A percentile compares a stretch with the other conserved stretches of the same genome.
phyloP scores from a whole-genome alignment of 306 rosid genomes.

The Cajanus cajan region DNA sequence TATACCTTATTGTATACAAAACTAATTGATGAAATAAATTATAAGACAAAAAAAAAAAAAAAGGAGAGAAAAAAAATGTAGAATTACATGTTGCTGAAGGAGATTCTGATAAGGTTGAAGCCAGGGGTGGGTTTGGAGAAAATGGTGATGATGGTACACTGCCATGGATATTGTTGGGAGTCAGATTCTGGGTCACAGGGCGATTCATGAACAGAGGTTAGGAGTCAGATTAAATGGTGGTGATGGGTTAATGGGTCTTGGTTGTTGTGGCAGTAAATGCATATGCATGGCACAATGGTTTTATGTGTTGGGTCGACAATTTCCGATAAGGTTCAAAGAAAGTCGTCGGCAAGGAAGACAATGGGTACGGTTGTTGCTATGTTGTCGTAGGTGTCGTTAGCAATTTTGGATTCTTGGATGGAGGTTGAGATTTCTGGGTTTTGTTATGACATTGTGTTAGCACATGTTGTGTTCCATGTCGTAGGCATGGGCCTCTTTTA shows the following conservation, averaged over 20 bases:
- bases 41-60: no score
- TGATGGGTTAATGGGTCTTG: neutral
- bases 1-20: no score
- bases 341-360: slow-evolving; percentile 3
- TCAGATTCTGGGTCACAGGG: neutral
- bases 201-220: neutral
- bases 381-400: neutral
- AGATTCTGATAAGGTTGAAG: neutral
- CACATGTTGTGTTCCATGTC: neutral
- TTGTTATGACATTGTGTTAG: neutral
- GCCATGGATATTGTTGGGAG: neutral
- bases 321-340: neutral
- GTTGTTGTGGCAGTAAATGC: neutral
- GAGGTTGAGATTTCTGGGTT: neutral
- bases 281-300: neutral
- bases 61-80: no score
- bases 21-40: no score
- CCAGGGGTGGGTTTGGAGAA: no score
- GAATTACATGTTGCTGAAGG: no score
- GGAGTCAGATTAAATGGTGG: neutral
- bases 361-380: neutral
- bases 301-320: neutral
- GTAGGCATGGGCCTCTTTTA: neutral
- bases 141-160: neutral
- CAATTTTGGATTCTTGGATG: neutral